Percentiles rank a stretch among this genome's conserved stretches.
These are phyloP conservation scores for Cystobasidium slooffiae DNA, from an alignment of 1,284 basidiomycete genomes.

Conservation along the genomic window DNA sequence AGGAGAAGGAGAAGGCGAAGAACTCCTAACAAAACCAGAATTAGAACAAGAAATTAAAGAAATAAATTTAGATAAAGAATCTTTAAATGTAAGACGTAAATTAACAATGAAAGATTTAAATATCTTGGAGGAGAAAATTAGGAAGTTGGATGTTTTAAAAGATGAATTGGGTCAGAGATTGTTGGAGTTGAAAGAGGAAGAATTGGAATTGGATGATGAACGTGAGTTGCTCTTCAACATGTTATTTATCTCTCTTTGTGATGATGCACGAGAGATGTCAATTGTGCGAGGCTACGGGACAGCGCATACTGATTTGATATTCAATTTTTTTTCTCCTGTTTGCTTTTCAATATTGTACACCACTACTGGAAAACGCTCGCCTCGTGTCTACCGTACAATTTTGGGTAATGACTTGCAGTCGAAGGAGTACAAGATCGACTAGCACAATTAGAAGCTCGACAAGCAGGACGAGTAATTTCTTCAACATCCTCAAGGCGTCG, in stretches of 20 bases:
- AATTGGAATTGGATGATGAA: constrained; percentile 93
- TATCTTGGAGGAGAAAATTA: constrained; percentile 86
- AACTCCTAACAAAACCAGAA: constrained; percentile 59
- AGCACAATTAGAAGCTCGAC: constrained; percentile 49
- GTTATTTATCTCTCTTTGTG: not conserved
- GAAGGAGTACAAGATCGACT: constrained; percentile 83
- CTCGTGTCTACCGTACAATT: not conserved
- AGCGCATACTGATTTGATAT: constrained; percentile 12
- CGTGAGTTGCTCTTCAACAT: constrained; percentile 61
- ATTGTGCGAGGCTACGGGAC: constrained; percentile 1
- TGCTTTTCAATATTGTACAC: not conserved
- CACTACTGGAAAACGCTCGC: too few relatives aligned
- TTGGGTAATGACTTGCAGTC: constrained; percentile 61
- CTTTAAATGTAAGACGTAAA: constrained; percentile 79
- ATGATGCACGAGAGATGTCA: not conserved
- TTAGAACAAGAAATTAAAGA: constrained; percentile 78
- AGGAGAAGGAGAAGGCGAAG: constrained; percentile 13
- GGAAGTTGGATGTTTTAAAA: constrained; percentile 79
- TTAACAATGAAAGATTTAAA: constrained; percentile 81
- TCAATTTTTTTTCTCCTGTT: not conserved
- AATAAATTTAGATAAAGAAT: constrained; percentile 85
- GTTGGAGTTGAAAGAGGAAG: constrained; percentile 87
- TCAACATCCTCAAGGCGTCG: constrained; percentile 67
- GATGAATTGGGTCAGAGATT: constrained; percentile 80
- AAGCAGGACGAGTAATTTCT: constrained; percentile 28